Percentiles rank a stretch among this genome's conserved stretches.
These are phyloP conservation scores for Gryganskiella cystojenkinii DNA, from an alignment of 192 early-diverging fungal species.

Conservation along the genomic window DNA sequence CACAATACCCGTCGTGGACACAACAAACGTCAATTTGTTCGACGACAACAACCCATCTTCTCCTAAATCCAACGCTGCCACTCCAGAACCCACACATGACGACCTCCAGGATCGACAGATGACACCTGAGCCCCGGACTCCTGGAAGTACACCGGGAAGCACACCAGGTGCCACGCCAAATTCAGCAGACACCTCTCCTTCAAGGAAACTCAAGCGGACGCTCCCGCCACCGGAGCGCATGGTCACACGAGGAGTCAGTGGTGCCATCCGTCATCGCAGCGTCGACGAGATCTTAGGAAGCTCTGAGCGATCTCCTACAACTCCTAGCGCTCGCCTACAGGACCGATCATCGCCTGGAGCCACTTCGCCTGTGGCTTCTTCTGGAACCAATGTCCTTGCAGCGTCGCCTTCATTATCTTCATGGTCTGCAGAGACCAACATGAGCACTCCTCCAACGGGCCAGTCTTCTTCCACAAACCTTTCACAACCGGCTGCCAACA, in stretches of 20 bases:
- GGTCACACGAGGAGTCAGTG: slow-evolving; percentile 69
- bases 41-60: slow-evolving; percentile 33
- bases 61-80: slow-evolving; percentile 31
- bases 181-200: slow-evolving; percentile 53
- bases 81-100: slow-evolving; percentile 6
- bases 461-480: not conserved
- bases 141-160: slow-evolving; percentile 50
- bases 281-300: slow-evolving; percentile 66
- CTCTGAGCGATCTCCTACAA: slow-evolving; percentile 40
- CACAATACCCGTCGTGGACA: slow-evolving; percentile 33
- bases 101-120: slow-evolving; percentile 25
- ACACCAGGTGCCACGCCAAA: slow-evolving; percentile 31
- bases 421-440: slow-evolving; percentile 3
- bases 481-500: slow-evolving; percentile 4
- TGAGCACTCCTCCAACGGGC: not conserved
- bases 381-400: slow-evolving; percentile 8
- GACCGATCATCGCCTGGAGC: slow-evolving; percentile 24
- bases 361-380: slow-evolving; percentile 9
- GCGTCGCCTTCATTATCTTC: slow-evolving; percentile 12
- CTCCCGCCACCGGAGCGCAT: slow-evolving; percentile 65
- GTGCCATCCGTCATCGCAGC: slow-evolving; percentile 65
- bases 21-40: not conserved
- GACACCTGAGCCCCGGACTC: slow-evolving; percentile 49
- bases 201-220: slow-evolving; percentile 51
- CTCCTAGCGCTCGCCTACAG: slow-evolving; percentile 13